Percentiles rank a stretch among this genome's conserved stretches.
phyloP scores from a whole-genome alignment of 192 early-diverging fungal species.

The Linnemannia elongata region DNA sequence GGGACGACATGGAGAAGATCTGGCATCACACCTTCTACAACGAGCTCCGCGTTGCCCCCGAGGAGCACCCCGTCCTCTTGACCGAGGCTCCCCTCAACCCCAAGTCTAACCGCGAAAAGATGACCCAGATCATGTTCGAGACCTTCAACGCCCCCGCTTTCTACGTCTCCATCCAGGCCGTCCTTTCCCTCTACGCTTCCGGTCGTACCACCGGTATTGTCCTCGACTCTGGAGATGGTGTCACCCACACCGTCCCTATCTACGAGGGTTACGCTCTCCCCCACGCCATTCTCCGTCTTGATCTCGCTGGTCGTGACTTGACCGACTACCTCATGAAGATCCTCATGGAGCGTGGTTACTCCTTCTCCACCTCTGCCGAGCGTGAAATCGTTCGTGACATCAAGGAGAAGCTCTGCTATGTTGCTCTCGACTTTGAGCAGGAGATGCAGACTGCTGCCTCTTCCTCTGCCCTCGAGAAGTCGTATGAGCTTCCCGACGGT shows the following conservation, averaged over 20 bases:
- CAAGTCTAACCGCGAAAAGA: conserved; percentile 99
- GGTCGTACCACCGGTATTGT: conserved; percentile 99
- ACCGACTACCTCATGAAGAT: conserved; percentile 95
- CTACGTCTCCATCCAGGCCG: conserved; percentile 97
- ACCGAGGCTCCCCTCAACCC: conserved; percentile 98
- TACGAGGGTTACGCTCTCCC: conserved; percentile 97
- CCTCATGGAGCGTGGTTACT: conserved; percentile 96
- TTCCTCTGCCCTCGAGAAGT: conserved; percentile 95
- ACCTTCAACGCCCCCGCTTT: conserved; percentile 97
- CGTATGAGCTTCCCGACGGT: conserved; percentile 98
- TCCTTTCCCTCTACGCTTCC: conserved; percentile 95
- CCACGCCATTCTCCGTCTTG: conserved; percentile 96
- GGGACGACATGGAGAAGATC: conserved; percentile 96
- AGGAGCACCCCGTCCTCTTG: conserved; percentile 97
- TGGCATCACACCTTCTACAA: conserved; percentile 99
- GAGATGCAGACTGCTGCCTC: conserved; percentile 96
- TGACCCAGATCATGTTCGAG: conserved; percentile 99
- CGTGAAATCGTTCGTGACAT: conserved; percentile 99
- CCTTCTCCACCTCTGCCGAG: conserved; percentile 95
- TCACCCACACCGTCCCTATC: conserved; percentile 97
- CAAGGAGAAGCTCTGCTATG: conserved; percentile 99
- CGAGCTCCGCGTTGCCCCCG: conserved; percentile 97
- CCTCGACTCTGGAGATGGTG: conserved; percentile 98
- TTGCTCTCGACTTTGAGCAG: conserved; percentile 97
- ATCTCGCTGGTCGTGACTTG: conserved; percentile 97